Evolutionary conservation across 1,139 yeast species (phyloP).

Genomic region (Debaryomyces nepalensis): DNA sequence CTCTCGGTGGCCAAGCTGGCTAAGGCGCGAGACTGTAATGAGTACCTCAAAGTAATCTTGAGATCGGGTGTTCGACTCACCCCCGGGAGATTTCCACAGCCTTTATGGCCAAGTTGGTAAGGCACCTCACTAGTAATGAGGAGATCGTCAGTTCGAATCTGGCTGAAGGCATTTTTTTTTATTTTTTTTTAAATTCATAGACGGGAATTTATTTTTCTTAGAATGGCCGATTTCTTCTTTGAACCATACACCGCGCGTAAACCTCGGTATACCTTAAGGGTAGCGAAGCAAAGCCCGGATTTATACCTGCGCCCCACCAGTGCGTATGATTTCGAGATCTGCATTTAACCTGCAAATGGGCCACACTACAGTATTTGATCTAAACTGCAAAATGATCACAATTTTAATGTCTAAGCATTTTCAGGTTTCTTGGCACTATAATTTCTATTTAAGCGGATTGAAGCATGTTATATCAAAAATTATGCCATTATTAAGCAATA

Average conservation of each 20-base stretch:
- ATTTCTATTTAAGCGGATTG: slow-evolving; percentile 10
- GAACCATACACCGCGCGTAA: too few relatives aligned
- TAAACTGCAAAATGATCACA: slow-evolving; percentile 2
- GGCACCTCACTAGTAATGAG: slow-evolving; percentile 91
- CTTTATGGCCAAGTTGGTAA: slow-evolving; percentile 84
- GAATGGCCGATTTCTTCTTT: neutral
- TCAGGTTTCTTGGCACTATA: slow-evolving; percentile 12
- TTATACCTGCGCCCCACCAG: neutral
- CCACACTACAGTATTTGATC: neutral
- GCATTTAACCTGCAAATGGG: neutral
- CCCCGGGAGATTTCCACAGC: slow-evolving; percentile 65
- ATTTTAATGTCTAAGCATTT: neutral
- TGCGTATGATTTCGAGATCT: too few relatives aligned
- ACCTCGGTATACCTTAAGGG: neutral
- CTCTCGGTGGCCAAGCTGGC: slow-evolving; percentile 83
- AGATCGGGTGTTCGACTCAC: slow-evolving; percentile 88
- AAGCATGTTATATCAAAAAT: neutral
- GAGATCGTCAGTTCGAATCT: slow-evolving; percentile 88
- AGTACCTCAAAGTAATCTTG: slow-evolving; percentile 60
- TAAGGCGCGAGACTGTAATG: slow-evolving; percentile 83
- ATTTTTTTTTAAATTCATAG: neutral
- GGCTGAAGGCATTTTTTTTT: slow-evolving; percentile 66
- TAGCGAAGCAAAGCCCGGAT: neutral
- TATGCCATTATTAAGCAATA: neutral
- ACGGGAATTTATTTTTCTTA: neutral